Evolutionary conservation across 768 basidiomycete species (phyloP), one percentile per base, ranked within the genome.

Genomic region (Leucogyrophana mollusca): DNA sequence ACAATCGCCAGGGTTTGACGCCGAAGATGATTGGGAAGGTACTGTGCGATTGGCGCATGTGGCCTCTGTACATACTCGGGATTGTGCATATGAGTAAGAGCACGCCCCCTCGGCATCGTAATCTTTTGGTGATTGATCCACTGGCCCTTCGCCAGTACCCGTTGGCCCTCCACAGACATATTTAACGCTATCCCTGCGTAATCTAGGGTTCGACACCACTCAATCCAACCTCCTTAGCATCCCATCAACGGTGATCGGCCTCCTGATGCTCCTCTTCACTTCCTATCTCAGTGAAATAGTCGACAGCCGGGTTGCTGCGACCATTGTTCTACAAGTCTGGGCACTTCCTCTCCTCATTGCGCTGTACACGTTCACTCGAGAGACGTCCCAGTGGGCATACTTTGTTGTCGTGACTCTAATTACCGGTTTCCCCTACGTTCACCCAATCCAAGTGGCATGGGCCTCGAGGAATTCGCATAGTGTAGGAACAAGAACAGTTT

Each of bases 1-100:
- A 85, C 64, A 86, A 87, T 52, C 75, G 84, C n/a, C 67, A 87
- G 64, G 83, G 80, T 11, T 65, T 87, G 4, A 67, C 68, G 4
- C 38, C 71, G 7, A 60, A 54, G 49, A 77, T 74, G 66, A 73
- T 86, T 22, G 78, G 67, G 60, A 56, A 69, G 20, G 74, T 80
- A 11, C 47, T 84, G 17, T 66, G 62, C 16, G 84, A 87, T 55
- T 85, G 77, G 74, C 68, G 75, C 42, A 62, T 85, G 54, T 85
- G 84, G 83, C 83, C 85, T 0, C 50, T 87, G 25, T 87, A 87
- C 53, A 61, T 71, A 20, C 69, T 84, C 21, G 79, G 81, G 4
- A 57, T 82, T 23, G 61, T 70, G 10, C 78, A 79, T 56, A 72
- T 79, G 73, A 74, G 77, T 79, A 53, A 32, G 71, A 61, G 18